These are phyloP conservation scores for Trifolium dubium DNA, from an alignment of 306 rosid genomes.

Conservation along the genomic window DNA sequence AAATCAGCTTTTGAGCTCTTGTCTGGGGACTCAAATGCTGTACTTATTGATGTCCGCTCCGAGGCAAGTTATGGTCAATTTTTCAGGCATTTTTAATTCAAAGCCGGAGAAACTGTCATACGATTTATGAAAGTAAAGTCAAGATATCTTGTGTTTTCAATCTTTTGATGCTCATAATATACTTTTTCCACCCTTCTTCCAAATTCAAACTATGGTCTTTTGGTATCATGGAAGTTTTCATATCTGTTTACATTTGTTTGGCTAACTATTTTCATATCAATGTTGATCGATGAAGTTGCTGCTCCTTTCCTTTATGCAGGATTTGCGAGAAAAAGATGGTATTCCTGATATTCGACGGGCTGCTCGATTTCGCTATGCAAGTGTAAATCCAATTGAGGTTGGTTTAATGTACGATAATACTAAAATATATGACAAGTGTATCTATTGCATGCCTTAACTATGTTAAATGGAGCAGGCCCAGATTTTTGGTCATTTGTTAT, in stretches of 20 bases:
- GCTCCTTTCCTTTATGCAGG: slow-evolving; percentile 54
- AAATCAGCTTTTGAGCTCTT: slow-evolving; percentile 72
- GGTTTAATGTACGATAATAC: slow-evolving; percentile 40
- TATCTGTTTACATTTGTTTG: slow-evolving; percentile 27
- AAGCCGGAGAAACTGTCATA: slow-evolving; percentile 29
- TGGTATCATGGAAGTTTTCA: slow-evolving; percentile 13
- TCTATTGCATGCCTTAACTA: slow-evolving; percentile 21
- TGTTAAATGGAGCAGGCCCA: slow-evolving; percentile 23
- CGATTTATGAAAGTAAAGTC: slow-evolving; percentile 31
- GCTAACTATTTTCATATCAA: slow-evolving; percentile 24
- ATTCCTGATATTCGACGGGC: slow-evolving; percentile 83
- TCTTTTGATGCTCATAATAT: slow-evolving; percentile 31
- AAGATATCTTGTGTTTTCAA: slow-evolving; percentile 27
- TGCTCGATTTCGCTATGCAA: slow-evolving; percentile 88
- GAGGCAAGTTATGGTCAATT: slow-evolving; percentile 73
- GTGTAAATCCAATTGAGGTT: slow-evolving; percentile 81
- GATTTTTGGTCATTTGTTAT: slow-evolving; percentile 21
- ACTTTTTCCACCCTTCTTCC: slow-evolving; percentile 28
- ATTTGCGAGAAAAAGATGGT: slow-evolving; percentile 77
- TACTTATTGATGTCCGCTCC: slow-evolving; percentile 79
- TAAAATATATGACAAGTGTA: slow-evolving; percentile 21
- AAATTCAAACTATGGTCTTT: slow-evolving; percentile 13
- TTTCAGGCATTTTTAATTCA: slow-evolving; percentile 47
- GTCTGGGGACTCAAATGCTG: slow-evolving; percentile 68
- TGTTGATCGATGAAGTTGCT: slow-evolving; percentile 35